Conservation (phyloP, 2,329 filamentous ascomycete species). For the Botrytis pseudocinerea region DNA sequence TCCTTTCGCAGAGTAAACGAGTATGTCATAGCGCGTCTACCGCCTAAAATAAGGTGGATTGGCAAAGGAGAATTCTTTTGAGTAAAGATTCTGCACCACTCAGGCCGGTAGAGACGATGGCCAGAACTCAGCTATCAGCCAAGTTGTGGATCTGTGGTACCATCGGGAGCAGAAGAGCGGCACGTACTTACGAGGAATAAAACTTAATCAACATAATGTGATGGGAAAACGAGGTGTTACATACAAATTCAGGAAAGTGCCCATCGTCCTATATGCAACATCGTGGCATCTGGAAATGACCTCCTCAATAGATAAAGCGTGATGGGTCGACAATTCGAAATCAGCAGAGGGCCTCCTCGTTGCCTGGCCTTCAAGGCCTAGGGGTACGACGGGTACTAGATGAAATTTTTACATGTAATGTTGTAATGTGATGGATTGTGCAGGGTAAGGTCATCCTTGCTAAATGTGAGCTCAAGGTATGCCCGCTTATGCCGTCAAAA, state of each 20-base stretch:
- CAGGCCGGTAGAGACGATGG: background rate
- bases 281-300: conserved; percentile 5
- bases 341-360: background rate
- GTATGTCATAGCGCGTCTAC: conserved; percentile 12
- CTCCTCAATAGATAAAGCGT: background rate
- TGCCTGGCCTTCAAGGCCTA: background rate
- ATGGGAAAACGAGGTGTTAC: background rate
- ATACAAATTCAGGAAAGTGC: background rate
- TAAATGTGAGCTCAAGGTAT: background rate
- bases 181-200: conserved; percentile 9
- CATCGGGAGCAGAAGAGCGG: conserved; percentile 7
- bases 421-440: conserved; percentile 7
- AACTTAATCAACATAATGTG: background rate
- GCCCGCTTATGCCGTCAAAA: conserved; percentile 17
- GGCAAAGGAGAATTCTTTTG: background rate
- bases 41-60: background rate
- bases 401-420: background rate
- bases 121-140: background rate
- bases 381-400: no score
- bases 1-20: background rate
- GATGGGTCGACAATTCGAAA: background rate
- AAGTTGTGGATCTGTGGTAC: conserved; percentile 4
- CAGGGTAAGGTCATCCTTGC: conserved; percentile 17
- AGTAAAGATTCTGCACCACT: background rate
- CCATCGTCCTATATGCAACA: conserved; percentile 18